Percentiles rank a stretch among this genome's conserved stretches.
Evolutionary conservation across 129 eudicot genomes (phyloP).

Genomic region (Heracleum sosnowskyi): DNA sequence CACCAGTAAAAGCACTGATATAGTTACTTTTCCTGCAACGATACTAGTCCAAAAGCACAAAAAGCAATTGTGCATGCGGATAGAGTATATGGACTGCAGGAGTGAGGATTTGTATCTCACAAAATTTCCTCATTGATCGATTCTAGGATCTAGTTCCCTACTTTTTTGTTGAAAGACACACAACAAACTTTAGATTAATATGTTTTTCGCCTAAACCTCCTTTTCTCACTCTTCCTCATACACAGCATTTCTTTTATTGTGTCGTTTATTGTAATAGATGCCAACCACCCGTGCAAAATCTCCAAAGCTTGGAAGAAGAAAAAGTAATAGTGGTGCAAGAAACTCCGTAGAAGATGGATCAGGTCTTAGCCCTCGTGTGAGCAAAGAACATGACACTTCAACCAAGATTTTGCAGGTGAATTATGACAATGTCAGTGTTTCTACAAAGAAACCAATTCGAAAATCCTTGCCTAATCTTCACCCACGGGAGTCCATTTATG

Average conservation of each 20-base stretch:
- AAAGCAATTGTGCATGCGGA: not conserved
- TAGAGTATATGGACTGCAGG: not conserved
- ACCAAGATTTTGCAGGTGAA: conserved; percentile 23
- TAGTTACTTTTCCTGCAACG: not conserved
- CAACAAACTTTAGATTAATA: not conserved
- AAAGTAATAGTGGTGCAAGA: conserved; percentile 24
- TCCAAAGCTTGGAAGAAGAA: conserved; percentile 80
- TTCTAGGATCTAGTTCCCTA: not conserved
- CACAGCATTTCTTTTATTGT: not conserved
- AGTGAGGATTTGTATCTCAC: not conserved
- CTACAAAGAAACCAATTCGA: conserved; percentile 36
- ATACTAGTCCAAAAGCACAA: not conserved
- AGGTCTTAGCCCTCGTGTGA: conserved; percentile 32
- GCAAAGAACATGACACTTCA: conserved; percentile 22
- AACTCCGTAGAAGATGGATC: conserved; percentile 28
- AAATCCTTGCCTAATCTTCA: conserved; percentile 36
- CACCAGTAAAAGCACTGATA: not conserved
- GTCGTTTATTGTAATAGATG: conserved; percentile 23
- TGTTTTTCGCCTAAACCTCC: not conserved
- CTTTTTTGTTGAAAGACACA: not conserved
- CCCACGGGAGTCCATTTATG: conserved; percentile 9
- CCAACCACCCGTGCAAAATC: conserved; percentile 76
- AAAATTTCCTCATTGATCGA: not conserved
- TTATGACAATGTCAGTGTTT: conserved; percentile 18
- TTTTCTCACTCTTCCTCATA: not conserved